Percentiles rank a stretch among this genome's conserved stretches.
Conservation (phyloP, 306 rosid species). For the Acacia confusa region DNA sequence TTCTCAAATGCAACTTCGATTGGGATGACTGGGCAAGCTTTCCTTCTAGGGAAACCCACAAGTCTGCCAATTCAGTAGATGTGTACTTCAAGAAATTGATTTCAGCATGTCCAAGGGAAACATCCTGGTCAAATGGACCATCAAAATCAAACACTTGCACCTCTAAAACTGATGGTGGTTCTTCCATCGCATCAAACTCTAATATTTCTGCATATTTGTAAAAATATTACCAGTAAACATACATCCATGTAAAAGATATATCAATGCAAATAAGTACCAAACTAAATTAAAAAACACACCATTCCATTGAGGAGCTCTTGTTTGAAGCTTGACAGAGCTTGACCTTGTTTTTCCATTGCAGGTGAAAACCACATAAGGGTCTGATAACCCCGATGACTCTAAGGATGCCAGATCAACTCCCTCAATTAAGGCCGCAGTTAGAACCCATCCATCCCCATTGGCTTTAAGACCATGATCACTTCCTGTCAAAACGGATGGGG, state of each 20-base stretch:
- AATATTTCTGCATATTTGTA: conserved; percentile 66
- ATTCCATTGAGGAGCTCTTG: conserved; percentile 79
- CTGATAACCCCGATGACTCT: conserved; percentile 58
- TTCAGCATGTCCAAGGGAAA: conserved; percentile 84
- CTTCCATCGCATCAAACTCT: conserved; percentile 95
- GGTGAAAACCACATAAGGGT: conserved; percentile 82
- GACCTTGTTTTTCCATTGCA: conserved; percentile 88
- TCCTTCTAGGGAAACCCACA: conserved; percentile 86
- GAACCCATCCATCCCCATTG: conserved; percentile 89
- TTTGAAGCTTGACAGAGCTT: conserved; percentile 90
- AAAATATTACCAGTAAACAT: conserved; percentile 9
- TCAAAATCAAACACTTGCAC: conserved; percentile 88
- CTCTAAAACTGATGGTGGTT: conserved; percentile 84
- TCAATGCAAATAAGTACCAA: background rate
- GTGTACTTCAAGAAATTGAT: conserved; percentile 82
- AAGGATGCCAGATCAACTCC: conserved; percentile 68
- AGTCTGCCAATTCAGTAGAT: conserved; percentile 76
- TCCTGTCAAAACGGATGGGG: conserved; percentile 47
- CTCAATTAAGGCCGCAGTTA: conserved; percentile 78
- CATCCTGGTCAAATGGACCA: conserved; percentile 85
- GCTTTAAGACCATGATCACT: conserved; percentile 84
- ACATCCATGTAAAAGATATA: conserved; percentile 18
- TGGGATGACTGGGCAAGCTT: conserved; percentile 84
- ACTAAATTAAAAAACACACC: conserved; percentile 50
- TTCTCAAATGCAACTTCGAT: conserved; percentile 85